Conservation (phyloP, 306 rosid species). For the Parietaria judaica region DNA sequence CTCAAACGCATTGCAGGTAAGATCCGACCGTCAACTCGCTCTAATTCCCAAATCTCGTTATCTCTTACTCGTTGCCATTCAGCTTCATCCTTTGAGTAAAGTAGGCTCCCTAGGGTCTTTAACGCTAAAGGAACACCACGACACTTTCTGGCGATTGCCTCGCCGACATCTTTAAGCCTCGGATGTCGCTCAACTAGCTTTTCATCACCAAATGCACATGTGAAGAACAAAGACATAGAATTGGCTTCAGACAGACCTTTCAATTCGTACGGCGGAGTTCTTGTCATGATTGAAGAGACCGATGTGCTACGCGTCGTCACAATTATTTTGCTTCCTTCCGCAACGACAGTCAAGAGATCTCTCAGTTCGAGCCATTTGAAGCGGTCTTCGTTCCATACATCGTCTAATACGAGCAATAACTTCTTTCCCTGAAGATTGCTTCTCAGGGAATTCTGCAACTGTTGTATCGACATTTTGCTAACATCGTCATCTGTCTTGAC, state of each 20-base stretch:
- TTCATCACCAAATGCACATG: constrained; percentile 20
- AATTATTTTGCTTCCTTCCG: background rate
- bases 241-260: background rate
- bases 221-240: constrained; percentile 15
- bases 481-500: background rate
- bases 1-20: constrained; percentile 23
- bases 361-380: background rate
- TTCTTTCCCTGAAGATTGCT: constrained; percentile 5
- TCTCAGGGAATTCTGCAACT: background rate
- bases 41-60: constrained; percentile 3
- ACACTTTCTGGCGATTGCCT: constrained; percentile 5
- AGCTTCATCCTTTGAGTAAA: background rate
- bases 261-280: background rate
- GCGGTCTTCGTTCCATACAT: constrained; percentile 11
- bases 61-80: constrained; percentile 12
- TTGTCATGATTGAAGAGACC: background rate
- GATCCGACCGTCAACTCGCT: background rate
- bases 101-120: constrained; percentile 15
- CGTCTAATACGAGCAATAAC: constrained; percentile 26
- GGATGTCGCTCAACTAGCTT: background rate
- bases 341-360: background rate
- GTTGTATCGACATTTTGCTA: background rate
- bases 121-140: constrained; percentile 19
- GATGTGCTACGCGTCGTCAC: background rate
- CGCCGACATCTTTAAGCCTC: background rate